Conservation (phyloP, 2,329 filamentous ascomycete genomes). For the Aspergillus caelatus region DNA sequence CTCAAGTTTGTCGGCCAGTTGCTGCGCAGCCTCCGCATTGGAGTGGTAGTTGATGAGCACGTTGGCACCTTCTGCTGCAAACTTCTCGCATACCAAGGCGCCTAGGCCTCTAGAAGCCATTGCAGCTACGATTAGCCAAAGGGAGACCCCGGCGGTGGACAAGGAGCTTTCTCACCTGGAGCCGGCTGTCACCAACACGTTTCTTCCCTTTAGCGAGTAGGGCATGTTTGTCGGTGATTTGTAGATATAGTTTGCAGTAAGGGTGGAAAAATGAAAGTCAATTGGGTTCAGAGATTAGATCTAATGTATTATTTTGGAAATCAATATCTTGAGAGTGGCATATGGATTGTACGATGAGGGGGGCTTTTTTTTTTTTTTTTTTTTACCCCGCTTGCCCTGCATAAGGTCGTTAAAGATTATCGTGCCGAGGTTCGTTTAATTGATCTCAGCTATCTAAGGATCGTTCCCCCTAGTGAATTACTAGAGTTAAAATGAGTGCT, state of each 20-base stretch:
- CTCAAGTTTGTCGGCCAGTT: slow-evolving; percentile 60
- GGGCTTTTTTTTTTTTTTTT: background rate
- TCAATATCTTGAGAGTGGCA: background rate
- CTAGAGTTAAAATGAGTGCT: background rate
- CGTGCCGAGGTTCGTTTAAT: background rate
- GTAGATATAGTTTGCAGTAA: background rate
- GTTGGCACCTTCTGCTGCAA: slow-evolving; percentile 69
- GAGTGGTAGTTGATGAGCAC: slow-evolving; percentile 74
- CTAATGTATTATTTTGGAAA: background rate
- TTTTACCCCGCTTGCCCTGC: background rate
- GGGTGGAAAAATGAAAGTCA: background rate
- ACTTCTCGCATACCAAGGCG: slow-evolving; percentile 66
- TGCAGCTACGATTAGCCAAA: background rate
- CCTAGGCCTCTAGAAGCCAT: slow-evolving; percentile 66
- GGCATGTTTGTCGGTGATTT: background rate
- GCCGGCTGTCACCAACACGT: slow-evolving; percentile 66
- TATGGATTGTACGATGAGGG: background rate
- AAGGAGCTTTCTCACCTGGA: slow-evolving; percentile 54
- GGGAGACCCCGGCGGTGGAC: background rate
- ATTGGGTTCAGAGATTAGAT: background rate
- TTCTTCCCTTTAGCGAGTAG: slow-evolving; percentile 30
- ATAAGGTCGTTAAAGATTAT: background rate
- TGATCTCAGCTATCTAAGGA: background rate
- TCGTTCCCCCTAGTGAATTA: background rate
- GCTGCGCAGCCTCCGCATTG: slow-evolving; percentile 61